These are phyloP conservation scores for Hymenoscyphus albidus DNA, from an alignment of 2,329 filamentous ascomycete genomes.

Conservation along the genomic window DNA sequence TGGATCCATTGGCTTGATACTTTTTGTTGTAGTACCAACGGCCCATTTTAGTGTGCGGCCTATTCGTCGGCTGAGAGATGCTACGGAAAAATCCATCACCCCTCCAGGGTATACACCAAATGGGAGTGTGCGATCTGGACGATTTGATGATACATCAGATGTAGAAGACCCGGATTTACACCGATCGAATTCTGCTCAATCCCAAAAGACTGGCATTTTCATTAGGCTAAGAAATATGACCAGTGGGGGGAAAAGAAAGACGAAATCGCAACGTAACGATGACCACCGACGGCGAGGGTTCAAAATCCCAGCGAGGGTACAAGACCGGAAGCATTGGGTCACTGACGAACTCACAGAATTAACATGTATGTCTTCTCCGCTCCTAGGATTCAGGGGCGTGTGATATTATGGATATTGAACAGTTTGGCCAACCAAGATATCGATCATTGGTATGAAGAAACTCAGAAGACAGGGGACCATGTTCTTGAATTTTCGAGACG, in stretches of 20 bases:
- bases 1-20: constrained; percentile 69
- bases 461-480: neutral
- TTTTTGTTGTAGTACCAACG: constrained; percentile 70
- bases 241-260: constrained; percentile 23
- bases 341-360: constrained; percentile 79
- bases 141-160: constrained; percentile 22
- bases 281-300: constrained; percentile 48
- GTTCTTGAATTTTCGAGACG: neutral
- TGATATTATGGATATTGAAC: neutral
- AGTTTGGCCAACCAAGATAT: neutral
- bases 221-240: constrained; percentile 29
- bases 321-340: constrained; percentile 68
- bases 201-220: constrained; percentile 34
- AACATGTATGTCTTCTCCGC: constrained; percentile 20
- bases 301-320: constrained; percentile 81
- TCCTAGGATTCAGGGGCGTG: neutral
- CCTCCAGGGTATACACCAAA: constrained; percentile 33
- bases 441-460: neutral
- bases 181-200: constrained; percentile 26
- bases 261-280: constrained; percentile 41
- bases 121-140: constrained; percentile 31
- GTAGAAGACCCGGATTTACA: constrained; percentile 28
- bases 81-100: constrained; percentile 32
- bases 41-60: constrained; percentile 79
- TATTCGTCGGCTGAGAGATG: constrained; percentile 39